Evolutionary conservation across 805 yeast genomes (phyloP).

Genomic region (Hanseniaspora valbyensis): DNA sequence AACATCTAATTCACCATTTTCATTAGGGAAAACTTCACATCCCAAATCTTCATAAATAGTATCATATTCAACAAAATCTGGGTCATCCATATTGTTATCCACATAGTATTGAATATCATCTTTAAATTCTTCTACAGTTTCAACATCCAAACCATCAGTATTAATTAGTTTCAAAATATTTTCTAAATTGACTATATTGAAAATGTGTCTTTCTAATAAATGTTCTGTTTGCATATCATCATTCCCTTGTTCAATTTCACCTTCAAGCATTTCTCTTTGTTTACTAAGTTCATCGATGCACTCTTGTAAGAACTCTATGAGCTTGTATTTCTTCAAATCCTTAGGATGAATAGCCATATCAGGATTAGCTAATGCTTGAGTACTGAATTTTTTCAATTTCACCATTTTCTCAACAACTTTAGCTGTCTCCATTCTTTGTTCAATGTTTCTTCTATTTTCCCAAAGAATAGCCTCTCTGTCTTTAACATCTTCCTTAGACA

Average conservation of each 20-base stretch:
- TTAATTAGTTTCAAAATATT: constrained; percentile 64
- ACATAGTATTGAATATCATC: constrained; percentile 90
- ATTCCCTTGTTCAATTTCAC: constrained; percentile 50
- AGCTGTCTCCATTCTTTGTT: constrained; percentile 84
- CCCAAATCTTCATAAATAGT: constrained; percentile 81
- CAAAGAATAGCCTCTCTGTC: constrained; percentile 65
- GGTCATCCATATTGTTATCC: constrained; percentile 76
- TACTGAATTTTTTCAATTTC: constrained; percentile 88
- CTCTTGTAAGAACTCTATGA: constrained; percentile 54
- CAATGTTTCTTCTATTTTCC: constrained; percentile 63
- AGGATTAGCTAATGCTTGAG: constrained; percentile 76
- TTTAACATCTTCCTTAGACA: constrained; percentile 80
- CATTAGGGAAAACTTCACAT: constrained; percentile 38
- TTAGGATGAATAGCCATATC: constrained; percentile 57
- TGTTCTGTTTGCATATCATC: constrained; percentile 24
- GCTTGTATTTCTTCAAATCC: constrained; percentile 67
- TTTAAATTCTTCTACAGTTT: constrained; percentile 59
- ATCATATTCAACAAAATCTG: constrained; percentile 87
- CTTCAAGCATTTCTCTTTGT: constrained; percentile 71
- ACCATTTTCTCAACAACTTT: constrained; percentile 86
- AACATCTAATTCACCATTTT: constrained; percentile 27
- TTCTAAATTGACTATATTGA: constrained; percentile 72
- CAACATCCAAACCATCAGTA: constrained; percentile 69
- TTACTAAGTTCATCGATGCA: constrained; percentile 69
- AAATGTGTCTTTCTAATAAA: constrained; percentile 51